A percentile compares a stretch with the other conserved stretches of the same genome.
phyloP scores from a whole-genome alignment of 768 basidiomycete genomes.

The Clitopilus hobsonii region DNA sequence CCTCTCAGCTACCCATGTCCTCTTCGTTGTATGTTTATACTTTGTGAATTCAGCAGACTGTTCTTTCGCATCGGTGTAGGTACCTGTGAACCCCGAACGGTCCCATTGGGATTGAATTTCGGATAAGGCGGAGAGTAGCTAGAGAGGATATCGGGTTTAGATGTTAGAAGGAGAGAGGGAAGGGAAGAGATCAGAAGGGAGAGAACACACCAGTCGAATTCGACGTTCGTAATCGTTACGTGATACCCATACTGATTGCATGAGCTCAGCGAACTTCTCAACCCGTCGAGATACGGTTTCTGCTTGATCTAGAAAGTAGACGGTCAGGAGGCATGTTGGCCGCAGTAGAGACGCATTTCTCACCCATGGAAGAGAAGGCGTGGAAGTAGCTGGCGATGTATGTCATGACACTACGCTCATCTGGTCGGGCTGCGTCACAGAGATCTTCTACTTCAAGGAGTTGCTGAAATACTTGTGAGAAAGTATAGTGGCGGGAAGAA shows the following conservation, averaged over 20 bases:
- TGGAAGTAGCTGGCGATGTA: constrained; percentile 98
- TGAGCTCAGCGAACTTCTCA: constrained; percentile 93
- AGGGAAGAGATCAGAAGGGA: too few species aligned
- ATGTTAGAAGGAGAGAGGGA: constrained; percentile 2
- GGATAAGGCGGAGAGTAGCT: constrained; percentile 66
- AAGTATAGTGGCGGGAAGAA: constrained; percentile 1
- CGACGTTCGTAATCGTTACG: constrained; percentile 93
- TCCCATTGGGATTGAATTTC: constrained; percentile 71
- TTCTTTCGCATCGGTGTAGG: constrained; percentile 78
- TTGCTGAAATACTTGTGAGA: constrained; percentile 47
- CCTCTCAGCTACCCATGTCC: constrained; percentile 84
- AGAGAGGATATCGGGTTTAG: not conserved
- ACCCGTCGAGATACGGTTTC: constrained; percentile 92
- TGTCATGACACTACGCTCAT: constrained; percentile 97
- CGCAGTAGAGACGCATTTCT: too few species aligned
- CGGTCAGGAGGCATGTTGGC: too few species aligned
- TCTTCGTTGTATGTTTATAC: constrained; percentile 85
- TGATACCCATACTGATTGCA: constrained; percentile 87
- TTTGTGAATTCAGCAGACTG: constrained; percentile 66
- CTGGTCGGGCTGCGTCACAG: constrained; percentile 81
- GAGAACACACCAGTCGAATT: constrained; percentile 55
- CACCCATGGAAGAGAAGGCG: constrained; percentile 97
- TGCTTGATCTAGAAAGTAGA: constrained; percentile 66
- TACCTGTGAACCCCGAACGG: constrained; percentile 58
- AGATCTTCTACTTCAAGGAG: constrained; percentile 95